Base-by-base conservation (phyloP, 768 basidiomycete genomes). In the Cubamyces lactineus region DNA sequence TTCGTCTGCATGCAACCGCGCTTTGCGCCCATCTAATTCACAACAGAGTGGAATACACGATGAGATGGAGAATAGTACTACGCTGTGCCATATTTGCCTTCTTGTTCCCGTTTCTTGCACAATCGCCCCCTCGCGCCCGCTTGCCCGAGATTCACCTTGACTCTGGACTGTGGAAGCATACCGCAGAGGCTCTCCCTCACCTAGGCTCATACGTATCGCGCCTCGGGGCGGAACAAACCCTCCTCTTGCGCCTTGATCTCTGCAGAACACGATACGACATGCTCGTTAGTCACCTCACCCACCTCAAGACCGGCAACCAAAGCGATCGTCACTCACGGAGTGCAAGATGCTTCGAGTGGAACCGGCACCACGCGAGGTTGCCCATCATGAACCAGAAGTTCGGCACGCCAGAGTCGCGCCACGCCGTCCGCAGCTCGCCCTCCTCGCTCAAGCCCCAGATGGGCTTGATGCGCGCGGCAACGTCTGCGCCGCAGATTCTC, bases 241-340 rank as follows among this genome's bases (percentile, higher is more conserved):
- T 84, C 84, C 61, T 88, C 82, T 26, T 82, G 81, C 0, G 87
- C 88, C 69, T 88, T 89, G 70, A 90, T 89, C 74, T 89, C 88
- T 89, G 70, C 53, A 51, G 16, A 19, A 64, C 12, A 21, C 51
- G 26, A 30, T 7, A 11, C 48, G 26, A 5, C 34, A 34, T 34
- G 1, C 34, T 34, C 34, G 34, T 34, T 9, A 34, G 34, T 28
- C 23, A 28, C 13, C 23, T 15, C 9, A 12, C 17, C 4, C 24
- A 15, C 24, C 15, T n/a, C 9, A 15, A 49, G 24, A 16, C 11
- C 5, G 48, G 3, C 3, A 1, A 3, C 1, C 13, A 28, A 8
- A n/a, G 24, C 12, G 16, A 16, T 5, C 13, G 45, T 34, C 4
- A 82, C 86, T 69, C 68, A 89, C 86, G 86, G 49, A 88, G 75